These are phyloP conservation scores for Beta vulgaris DNA, from an alignment of 148 eudicot genomes.

Conservation along the genomic window DNA sequence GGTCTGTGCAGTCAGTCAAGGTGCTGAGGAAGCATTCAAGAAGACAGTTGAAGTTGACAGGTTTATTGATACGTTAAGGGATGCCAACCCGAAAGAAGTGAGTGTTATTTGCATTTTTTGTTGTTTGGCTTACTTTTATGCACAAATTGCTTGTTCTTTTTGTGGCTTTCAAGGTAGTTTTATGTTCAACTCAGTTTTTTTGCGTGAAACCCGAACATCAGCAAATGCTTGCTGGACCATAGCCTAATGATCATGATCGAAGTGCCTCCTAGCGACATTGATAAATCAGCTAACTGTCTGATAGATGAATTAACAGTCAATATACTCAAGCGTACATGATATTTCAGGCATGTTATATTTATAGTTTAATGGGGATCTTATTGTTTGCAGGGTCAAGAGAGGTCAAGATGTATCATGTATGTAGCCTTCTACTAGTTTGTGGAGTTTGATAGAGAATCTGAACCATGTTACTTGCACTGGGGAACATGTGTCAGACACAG, in stretches of 20 bases:
- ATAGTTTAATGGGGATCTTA: background rate
- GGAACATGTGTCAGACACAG: no score
- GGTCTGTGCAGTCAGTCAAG: slow-evolving; percentile 85
- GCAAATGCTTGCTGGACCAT: background rate
- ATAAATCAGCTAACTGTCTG: background rate
- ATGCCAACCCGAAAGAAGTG: slow-evolving; percentile 81
- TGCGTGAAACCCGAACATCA: background rate
- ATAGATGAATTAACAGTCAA: no score
- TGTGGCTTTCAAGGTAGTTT: background rate
- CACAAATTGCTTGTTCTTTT: background rate
- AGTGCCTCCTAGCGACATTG: background rate
- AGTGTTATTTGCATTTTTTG: slow-evolving; percentile 17
- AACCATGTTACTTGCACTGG: no score
- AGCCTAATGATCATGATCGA: background rate
- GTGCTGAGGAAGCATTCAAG: slow-evolving; percentile 82
- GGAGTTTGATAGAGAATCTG: background rate
- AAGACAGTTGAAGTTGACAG: slow-evolving; percentile 89
- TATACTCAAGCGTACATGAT: background rate
- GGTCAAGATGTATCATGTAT: background rate
- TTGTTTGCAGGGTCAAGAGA: background rate
- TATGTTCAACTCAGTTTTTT: background rate
- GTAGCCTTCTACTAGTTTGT: background rate
- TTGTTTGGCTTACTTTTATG: slow-evolving; percentile 8
- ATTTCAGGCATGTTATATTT: background rate
- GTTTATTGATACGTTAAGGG: slow-evolving; percentile 72